phyloP scores from a whole-genome alignment of 495 filamentous ascomycete species.

The Trichoderma virens region DNA sequence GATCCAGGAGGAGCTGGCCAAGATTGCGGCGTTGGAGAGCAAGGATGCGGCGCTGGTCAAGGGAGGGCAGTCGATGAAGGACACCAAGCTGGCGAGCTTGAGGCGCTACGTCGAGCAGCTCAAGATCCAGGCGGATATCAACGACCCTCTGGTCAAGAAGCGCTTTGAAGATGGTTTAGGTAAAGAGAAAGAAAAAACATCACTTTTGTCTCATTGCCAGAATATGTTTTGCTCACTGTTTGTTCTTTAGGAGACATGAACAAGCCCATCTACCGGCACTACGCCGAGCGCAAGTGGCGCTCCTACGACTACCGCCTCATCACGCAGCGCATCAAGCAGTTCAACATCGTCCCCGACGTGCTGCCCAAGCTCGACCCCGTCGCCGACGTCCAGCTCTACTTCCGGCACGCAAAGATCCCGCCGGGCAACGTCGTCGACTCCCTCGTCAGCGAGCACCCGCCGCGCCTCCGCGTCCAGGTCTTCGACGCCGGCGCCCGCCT shows the following conservation, averaged over 20 bases:
- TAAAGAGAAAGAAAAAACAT: conserved; percentile 42
- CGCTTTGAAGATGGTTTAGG: conserved; percentile 88
- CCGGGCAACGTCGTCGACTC: conserved; percentile 76
- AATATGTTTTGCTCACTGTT: conserved; percentile 6
- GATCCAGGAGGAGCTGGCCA: conserved; percentile 51
- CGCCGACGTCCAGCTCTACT: conserved; percentile 71
- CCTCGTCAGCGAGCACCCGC: conserved; percentile 54
- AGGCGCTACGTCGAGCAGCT: conserved; percentile 64
- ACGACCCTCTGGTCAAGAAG: conserved; percentile 90
- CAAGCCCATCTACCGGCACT: conserved; percentile 90
- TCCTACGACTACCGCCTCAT: conserved; percentile 61
- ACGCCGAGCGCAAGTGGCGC: conserved; percentile 83
- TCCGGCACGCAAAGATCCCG: conserved; percentile 54
- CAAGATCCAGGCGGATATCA: conserved; percentile 89
- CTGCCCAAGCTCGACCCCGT: conserved; percentile 73
- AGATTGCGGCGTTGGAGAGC: conserved; percentile 52
- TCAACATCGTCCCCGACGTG: conserved; percentile 89
- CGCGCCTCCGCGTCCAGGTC: conserved; percentile 72
- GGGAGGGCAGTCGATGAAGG: conserved; percentile 53
- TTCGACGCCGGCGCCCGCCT: conserved; percentile 76
- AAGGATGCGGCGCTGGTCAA: conserved; percentile 47
- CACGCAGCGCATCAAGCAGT: conserved; percentile 79
- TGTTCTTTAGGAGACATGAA: conserved; percentile 70
- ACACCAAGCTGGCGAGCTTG: conserved; percentile 62
- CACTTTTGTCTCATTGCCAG: conserved; percentile 3